phyloP scores from a whole-genome alignment of 768 basidiomycete genomes.

The Rhodotorula sphaerocarpa region DNA sequence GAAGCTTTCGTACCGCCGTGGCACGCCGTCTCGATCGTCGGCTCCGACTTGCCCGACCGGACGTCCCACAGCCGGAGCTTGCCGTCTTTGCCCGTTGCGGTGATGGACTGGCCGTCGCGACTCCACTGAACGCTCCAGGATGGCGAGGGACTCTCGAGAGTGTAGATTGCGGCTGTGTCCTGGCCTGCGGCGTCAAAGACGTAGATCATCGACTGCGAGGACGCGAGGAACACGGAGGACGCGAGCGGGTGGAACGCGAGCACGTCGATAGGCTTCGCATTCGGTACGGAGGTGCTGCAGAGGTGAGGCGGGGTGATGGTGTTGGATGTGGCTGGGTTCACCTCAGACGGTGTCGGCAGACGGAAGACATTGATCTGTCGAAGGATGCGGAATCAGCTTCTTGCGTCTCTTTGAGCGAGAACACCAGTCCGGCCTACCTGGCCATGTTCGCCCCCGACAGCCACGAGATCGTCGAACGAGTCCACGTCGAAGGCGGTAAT shows the following conservation, averaged over 20 bases:
- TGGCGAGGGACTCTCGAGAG: neutral
- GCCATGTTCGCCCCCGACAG: constrained; percentile 13
- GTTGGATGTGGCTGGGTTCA: neutral
- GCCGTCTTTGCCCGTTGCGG: constrained; percentile 19
- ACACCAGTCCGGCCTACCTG: neutral
- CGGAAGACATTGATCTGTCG: constrained; percentile 10
- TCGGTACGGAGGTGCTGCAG: neutral
- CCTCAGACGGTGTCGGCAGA: neutral
- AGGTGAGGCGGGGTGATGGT: neutral
- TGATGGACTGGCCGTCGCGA: constrained; percentile 7
- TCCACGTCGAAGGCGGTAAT: constrained; percentile 23
- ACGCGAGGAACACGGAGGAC: neutral
- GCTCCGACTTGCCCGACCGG: neutral
- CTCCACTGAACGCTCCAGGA: constrained; percentile 24
- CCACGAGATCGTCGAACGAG: constrained; percentile 20
- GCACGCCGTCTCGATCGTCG: neutral
- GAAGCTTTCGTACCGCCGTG: constrained; percentile 27
- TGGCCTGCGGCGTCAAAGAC: constrained; percentile 16
- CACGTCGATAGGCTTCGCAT: constrained; percentile 15
- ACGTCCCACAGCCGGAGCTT: constrained; percentile 29
- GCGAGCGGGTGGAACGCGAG: constrained; percentile 36
- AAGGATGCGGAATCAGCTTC: neutral
- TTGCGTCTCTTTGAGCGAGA: neutral
- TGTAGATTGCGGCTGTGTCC: neutral
- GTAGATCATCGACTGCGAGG: neutral